Percentiles rank a stretch among this genome's conserved stretches.
Evolutionary conservation across 495 filamentous ascomycete genomes (phyloP).

Genomic region (Thozetella sp.): DNA sequence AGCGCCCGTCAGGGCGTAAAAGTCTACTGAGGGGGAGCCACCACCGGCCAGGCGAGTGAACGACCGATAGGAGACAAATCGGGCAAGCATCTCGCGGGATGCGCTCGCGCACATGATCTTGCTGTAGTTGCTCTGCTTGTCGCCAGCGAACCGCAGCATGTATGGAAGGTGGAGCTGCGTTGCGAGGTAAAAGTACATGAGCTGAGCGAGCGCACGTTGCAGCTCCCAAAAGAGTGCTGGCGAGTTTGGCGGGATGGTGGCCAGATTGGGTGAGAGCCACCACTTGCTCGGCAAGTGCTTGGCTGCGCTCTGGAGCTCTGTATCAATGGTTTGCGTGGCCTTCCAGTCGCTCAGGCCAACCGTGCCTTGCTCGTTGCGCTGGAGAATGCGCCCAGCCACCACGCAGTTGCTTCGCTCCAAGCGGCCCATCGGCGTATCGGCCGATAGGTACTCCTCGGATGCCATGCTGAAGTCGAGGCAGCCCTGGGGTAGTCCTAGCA

Average conservation of each 20-base stretch:
- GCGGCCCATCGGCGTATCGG: constrained; percentile 19
- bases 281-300: constrained; percentile 28
- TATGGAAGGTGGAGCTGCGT: constrained; percentile 28
- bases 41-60: constrained; percentile 18
- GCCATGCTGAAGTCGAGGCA: constrained; percentile 15
- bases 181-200: constrained; percentile 25
- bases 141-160: constrained; percentile 14
- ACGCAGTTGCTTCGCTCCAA: constrained; percentile 25
- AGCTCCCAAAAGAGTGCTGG: constrained; percentile 12
- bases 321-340: constrained; percentile 23
- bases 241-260: constrained; percentile 7
- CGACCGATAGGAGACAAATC: constrained; percentile 22
- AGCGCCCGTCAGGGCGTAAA: constrained; percentile 24
- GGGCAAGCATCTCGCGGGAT: constrained; percentile 22
- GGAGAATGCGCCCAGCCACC: constrained; percentile 18
- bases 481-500: constrained; percentile 25
- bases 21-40: constrained; percentile 27
- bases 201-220: constrained; percentile 22
- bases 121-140: constrained; percentile 19
- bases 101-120: constrained; percentile 25
- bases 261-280: constrained; percentile 22
- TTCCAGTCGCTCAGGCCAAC: background rate
- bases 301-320: constrained; percentile 25
- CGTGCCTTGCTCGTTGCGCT: constrained; percentile 17
- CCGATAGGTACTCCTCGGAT: constrained; percentile 11